Evolutionary conservation across 2,329 filamentous ascomycete species (phyloP).

Genomic region (Aspergillus versicolor): DNA sequence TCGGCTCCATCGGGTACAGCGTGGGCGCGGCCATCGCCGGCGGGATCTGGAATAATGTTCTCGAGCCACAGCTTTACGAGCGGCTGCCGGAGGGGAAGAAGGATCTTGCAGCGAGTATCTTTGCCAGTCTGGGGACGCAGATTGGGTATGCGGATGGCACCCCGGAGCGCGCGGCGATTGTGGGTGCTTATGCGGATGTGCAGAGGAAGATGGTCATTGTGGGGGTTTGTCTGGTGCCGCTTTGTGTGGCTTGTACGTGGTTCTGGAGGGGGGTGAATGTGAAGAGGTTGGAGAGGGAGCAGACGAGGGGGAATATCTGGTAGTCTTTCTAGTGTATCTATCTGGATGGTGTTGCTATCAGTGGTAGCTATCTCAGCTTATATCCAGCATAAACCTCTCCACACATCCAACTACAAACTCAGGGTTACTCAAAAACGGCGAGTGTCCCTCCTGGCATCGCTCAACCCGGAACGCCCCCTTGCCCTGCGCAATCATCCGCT

Average conservation of each 20-base stretch:
- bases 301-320: conserved; percentile 1
- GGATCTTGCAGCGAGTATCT: conserved; percentile 18
- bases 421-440: neutral
- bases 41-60: conserved; percentile 24
- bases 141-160: conserved; percentile 41
- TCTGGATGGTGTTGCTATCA: too few species aligned
- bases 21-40: conserved; percentile 24
- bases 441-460: conserved; percentile 20
- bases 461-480: conserved; percentile 27
- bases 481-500: conserved; percentile 29
- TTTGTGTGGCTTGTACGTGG: neutral
- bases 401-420: too few species aligned
- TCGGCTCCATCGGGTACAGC: conserved; percentile 21
- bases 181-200: conserved; percentile 48
- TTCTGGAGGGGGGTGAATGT: conserved; percentile 11
- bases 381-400: too few species aligned
- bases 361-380: too few species aligned
- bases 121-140: conserved; percentile 14
- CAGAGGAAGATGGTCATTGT: conserved; percentile 47
- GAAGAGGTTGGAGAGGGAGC: neutral
- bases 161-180: conserved; percentile 44
- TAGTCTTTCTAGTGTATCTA: too few species aligned
- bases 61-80: conserved; percentile 17
- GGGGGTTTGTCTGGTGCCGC: conserved; percentile 14
- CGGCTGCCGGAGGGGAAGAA: conserved; percentile 18